These are phyloP conservation scores for Rugonectria rugulosa DNA, from an alignment of 2,329 filamentous ascomycete species.

Conservation along the genomic window DNA sequence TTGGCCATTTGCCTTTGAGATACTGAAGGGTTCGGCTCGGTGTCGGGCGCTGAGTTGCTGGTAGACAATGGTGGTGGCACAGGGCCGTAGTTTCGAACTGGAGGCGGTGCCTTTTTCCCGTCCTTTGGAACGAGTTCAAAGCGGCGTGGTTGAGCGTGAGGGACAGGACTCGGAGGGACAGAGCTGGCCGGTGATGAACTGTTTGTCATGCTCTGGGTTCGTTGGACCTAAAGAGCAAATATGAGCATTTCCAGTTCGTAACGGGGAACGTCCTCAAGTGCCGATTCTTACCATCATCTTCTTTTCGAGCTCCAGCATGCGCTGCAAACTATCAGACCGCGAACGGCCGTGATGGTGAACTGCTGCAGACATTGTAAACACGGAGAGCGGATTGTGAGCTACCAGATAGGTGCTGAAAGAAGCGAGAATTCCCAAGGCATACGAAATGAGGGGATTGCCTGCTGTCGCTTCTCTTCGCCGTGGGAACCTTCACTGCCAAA, in stretches of 20 bases:
- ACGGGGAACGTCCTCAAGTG: neutral
- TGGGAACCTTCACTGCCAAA: too few relatives aligned
- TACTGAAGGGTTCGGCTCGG: slow-evolving; percentile 26
- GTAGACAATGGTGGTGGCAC: slow-evolving; percentile 32
- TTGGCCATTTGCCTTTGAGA: slow-evolving; percentile 27
- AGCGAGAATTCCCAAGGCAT: slow-evolving; percentile 7
- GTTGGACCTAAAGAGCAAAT: slow-evolving; percentile 2
- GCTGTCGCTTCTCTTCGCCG: too few relatives aligned
- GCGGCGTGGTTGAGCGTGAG: slow-evolving; percentile 29
- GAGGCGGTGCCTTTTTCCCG: slow-evolving; percentile 30
- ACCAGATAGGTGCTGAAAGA: slow-evolving; percentile 12
- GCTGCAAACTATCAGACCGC: slow-evolving; percentile 59
- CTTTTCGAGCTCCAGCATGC: slow-evolving; percentile 67
- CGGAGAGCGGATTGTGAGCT: slow-evolving; percentile 21
- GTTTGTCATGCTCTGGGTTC: slow-evolving; percentile 4
- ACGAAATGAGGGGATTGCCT: neutral
- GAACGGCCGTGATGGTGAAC: slow-evolving; percentile 28
- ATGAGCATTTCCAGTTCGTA: slow-evolving; percentile 1
- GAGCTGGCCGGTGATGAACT: slow-evolving; percentile 27
- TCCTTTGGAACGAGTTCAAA: slow-evolving; percentile 39
- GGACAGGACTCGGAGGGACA: slow-evolving; percentile 29
- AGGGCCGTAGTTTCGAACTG: slow-evolving; percentile 36
- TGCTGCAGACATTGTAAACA: slow-evolving; percentile 27
- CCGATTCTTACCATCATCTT: slow-evolving; percentile 59
- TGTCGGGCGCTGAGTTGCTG: slow-evolving; percentile 19